These are phyloP conservation scores for Auriscalpium microsporum DNA, from an alignment of 768 basidiomycete species.

Conservation along the genomic window DNA sequence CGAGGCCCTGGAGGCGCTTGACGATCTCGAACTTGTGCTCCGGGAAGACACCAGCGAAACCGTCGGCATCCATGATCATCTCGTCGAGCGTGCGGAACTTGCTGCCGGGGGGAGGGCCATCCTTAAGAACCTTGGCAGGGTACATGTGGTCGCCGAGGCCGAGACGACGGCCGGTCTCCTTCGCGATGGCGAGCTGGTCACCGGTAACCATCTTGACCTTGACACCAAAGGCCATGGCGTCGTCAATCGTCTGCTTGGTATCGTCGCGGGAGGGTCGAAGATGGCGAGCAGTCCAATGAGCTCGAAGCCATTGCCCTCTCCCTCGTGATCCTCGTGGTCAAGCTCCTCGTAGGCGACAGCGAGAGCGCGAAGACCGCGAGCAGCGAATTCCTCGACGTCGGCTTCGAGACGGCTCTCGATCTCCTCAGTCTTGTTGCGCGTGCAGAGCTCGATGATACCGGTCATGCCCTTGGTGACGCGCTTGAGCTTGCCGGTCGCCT, in stretches of 20 bases:
- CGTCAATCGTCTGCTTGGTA: slow-evolving; percentile 98
- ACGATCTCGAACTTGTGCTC: slow-evolving; percentile 99
- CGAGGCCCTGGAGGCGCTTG: slow-evolving; percentile 94
- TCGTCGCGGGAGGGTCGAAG: slow-evolving; percentile 95
- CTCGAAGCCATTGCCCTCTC: slow-evolving; percentile 94
- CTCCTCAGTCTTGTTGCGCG: slow-evolving; percentile 93
- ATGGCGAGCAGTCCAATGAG: slow-evolving; percentile 95
- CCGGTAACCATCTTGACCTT: slow-evolving; percentile 99
- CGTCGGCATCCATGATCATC: slow-evolving; percentile 99
- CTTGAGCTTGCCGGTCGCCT: slow-evolving; percentile 91
- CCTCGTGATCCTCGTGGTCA: slow-evolving; percentile 72
- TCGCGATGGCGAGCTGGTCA: slow-evolving; percentile 98
- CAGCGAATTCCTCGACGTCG: slow-evolving; percentile 94
- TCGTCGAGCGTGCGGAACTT: slow-evolving; percentile 83
- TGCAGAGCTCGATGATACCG: slow-evolving; percentile 93
- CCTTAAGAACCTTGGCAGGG: slow-evolving; percentile 97
- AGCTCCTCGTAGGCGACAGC: slow-evolving; percentile 95
- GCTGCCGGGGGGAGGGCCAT: slow-evolving; percentile 82
- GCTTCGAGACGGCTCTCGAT: slow-evolving; percentile 85
- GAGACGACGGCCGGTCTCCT: slow-evolving; percentile 97
- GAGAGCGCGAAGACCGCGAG: slow-evolving; percentile 94
- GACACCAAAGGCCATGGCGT: slow-evolving; percentile 91
- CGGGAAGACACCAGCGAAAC: slow-evolving; percentile 98
- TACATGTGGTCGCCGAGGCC: slow-evolving; percentile 99
- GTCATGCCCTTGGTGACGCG: slow-evolving; percentile 99